A percentile compares a stretch with the other conserved stretches of the same genome.
Conservation (phyloP, 1,284 basidiomycete species). For the Malassezia arunalokei region DNA sequence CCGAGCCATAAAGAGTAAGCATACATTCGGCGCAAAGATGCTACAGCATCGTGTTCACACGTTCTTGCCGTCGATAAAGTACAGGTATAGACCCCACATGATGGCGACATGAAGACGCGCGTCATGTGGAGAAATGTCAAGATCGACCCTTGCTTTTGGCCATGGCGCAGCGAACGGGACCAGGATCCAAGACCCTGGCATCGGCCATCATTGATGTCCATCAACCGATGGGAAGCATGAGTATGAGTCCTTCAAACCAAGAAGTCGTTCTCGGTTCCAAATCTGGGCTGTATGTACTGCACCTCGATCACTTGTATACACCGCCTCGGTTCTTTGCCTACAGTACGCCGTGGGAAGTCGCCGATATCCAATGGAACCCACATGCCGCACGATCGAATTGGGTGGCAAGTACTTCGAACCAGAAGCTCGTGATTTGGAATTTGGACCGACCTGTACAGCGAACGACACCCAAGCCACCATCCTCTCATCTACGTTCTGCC, state of each 20-base stretch:
- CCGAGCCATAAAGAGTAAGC: conserved; percentile 9
- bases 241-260: conserved; percentile 37
- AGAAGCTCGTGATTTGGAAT: conserved; percentile 96
- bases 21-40: background rate
- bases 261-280: conserved; percentile 50
- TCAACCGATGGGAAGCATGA: conserved; percentile 45
- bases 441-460: conserved; percentile 49
- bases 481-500: background rate
- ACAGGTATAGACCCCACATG: too few species aligned
- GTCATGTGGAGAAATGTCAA: too few species aligned
- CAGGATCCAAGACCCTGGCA: background rate
- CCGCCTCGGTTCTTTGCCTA: conserved; percentile 86
- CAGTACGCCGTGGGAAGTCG: conserved; percentile 90
- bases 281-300: conserved; percentile 89
- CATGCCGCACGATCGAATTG: conserved; percentile 71
- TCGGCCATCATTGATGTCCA: conserved; percentile 12
- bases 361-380: conserved; percentile 88
- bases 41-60: background rate
- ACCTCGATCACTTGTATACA: conserved; percentile 72
- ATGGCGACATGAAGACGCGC: too few species aligned
- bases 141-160: too few species aligned
- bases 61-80: too few species aligned
- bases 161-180: too few species aligned
- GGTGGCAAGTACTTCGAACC: conserved; percentile 85
- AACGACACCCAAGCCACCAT: background rate